A percentile compares a stretch with the other conserved stretches of the same genome.
Conservation (phyloP, 2,329 filamentous ascomycete genomes). For the Fusarium sp. region DNA sequence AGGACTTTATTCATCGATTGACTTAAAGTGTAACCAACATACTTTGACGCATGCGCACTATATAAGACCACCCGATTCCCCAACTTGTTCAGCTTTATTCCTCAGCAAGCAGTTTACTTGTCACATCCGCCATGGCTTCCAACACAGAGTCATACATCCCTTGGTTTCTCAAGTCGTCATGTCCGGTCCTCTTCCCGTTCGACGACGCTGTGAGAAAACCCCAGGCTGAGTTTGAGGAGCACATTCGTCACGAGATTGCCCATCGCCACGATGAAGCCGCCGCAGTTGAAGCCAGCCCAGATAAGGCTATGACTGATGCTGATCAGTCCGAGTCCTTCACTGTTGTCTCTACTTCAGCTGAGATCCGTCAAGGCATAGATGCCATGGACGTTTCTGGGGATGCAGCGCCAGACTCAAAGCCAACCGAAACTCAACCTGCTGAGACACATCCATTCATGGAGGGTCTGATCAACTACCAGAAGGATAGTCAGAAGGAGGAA, state of each 20-base stretch:
- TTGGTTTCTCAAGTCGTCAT: conserved; percentile 55
- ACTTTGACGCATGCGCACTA: neutral
- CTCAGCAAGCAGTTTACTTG: neutral
- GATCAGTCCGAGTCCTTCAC: conserved; percentile 45
- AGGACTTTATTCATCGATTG: neutral
- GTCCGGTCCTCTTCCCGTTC: conserved; percentile 53
- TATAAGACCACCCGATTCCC: conserved; percentile 9
- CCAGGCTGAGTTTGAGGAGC: conserved; percentile 50
- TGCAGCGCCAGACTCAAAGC: neutral
- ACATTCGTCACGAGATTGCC: conserved; percentile 46
- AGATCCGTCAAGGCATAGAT: conserved; percentile 36
- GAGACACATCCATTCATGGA: conserved; percentile 50
- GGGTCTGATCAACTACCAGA: conserved; percentile 45
- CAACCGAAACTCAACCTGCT: neutral
- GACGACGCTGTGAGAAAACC: conserved; percentile 51
- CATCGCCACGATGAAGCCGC: conserved; percentile 19
- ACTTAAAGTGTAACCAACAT: neutral
- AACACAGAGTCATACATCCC: conserved; percentile 37
- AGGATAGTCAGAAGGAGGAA: neutral
- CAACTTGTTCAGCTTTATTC: neutral
- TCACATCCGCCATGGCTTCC: conserved; percentile 34
- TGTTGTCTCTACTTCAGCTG: conserved; percentile 43
- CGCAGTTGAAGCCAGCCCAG: neutral
- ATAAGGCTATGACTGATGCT: conserved; percentile 25
- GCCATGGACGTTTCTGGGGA: conserved; percentile 22